A percentile compares a stretch with the other conserved stretches of the same genome.
Conservation (phyloP, 1,284 basidiomycete genomes). For the Ustilago crameri region DNA sequence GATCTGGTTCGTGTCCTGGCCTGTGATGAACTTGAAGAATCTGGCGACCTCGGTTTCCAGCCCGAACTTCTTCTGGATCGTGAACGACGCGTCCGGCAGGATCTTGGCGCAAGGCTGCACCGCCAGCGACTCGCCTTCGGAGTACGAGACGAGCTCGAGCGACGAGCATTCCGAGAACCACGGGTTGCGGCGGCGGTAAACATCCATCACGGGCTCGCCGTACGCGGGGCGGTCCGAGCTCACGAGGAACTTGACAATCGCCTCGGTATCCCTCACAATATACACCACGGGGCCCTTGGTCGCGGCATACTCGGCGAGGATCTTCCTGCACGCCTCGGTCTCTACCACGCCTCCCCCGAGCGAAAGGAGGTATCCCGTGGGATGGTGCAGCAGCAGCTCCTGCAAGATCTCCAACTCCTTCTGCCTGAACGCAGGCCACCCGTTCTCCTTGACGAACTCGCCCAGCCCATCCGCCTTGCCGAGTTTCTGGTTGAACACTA, state of each 20-base stretch:
- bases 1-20: conserved; percentile 76
- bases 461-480: conserved; percentile 72
- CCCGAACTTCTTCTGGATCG: conserved; percentile 62
- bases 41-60: conserved; percentile 70
- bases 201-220: conserved; percentile 80
- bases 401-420: conserved; percentile 68
- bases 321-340: conserved; percentile 73
- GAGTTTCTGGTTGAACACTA: conserved; percentile 78
- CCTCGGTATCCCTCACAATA: conserved; percentile 77
- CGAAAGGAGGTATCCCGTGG: conserved; percentile 72
- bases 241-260: conserved; percentile 83
- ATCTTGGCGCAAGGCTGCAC: conserved; percentile 36
- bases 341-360: conserved; percentile 98
- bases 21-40: conserved; percentile 91
- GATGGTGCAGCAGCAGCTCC: conserved; percentile 64
- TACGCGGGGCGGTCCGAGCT: conserved; percentile 79
- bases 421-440: conserved; percentile 81
- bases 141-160: conserved; percentile 84
- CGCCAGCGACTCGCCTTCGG: conserved; percentile 47
- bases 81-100: conserved; percentile 46
- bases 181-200: conserved; percentile 83
- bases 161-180: conserved; percentile 89
- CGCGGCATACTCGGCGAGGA: conserved; percentile 78
- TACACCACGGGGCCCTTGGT: conserved; percentile 77
- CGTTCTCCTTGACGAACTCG: conserved; percentile 80